Evolutionary conservation across 495 filamentous ascomycete genomes (phyloP), one percentile per base, ranked within the genome.

Genomic region (Penicillium subrubescens): DNA sequence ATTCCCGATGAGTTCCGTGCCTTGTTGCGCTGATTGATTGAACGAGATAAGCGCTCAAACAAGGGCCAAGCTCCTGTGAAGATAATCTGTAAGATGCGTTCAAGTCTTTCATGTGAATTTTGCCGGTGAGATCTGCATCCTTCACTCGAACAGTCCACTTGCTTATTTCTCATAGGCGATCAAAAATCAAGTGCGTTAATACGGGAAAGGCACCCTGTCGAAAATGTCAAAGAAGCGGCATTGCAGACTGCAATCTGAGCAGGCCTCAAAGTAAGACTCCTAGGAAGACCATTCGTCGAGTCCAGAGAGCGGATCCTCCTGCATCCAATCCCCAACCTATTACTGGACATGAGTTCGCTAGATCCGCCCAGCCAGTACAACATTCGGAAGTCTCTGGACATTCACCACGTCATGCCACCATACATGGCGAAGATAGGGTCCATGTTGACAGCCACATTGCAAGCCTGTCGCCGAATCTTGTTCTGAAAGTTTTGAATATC

Each of bases 101-200:
- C 65, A 19, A 67, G 65, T 52, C 33, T 67, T 8, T 67, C 65
- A 11, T 67, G 65, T 64, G 65, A 57, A 64, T 67, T 56, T n/a
- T 67, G 65, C 61, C 51, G 65, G 65, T 67, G 14, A 34, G 61
- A 31, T 33, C 17, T 50, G 5, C 21, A 4, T 15, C 39, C 10
- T 27, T 31, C n/a, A 3, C 27, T 50, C 39, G 55, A 27, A 14
- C 33, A 15, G 17, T 25, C 17, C 29, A 25, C 19, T 21, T 8
- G 31, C 21, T 17, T 25, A 15, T 25, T 19, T 17, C 23, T 34
- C 37, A 5, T 48, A 70, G 65, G 53, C 64, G 59, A 48, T 65
- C 68, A 21, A 71, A 71, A 55, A 63, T 67, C 41, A 71, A 68
- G 57, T 71, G 68, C 41, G 60, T 71, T 6, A 61, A 68, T 44